Percentiles rank a stretch among this genome's conserved stretches.
phyloP scores from a whole-genome alignment of 192 early-diverging fungal species.

The Mortierella claussenii region DNA sequence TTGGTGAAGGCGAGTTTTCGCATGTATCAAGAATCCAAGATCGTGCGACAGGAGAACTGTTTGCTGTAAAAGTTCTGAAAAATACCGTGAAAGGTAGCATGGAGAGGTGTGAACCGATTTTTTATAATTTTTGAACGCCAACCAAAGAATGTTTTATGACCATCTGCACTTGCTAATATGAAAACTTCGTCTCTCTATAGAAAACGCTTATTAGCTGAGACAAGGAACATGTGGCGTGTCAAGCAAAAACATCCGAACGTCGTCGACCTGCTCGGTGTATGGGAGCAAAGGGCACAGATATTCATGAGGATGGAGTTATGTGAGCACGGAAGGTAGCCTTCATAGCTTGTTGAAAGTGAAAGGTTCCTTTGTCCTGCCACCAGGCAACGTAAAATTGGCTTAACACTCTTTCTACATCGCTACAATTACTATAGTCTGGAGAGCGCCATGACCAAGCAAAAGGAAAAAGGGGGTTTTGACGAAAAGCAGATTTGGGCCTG shows the following conservation, averaged over 20 bases:
- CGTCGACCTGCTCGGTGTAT: background rate
- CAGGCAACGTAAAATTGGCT: too few relatives aligned
- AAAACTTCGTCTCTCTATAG: background rate
- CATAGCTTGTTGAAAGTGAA: too few relatives aligned
- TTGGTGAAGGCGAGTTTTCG: background rate
- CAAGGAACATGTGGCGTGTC: conserved; percentile 5
- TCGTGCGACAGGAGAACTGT: background rate
- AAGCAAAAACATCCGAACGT: background rate
- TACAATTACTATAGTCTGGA: conserved; percentile 2
- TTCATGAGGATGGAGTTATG: background rate
- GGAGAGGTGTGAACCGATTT: background rate
- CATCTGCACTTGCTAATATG: too few relatives aligned
- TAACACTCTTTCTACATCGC: too few relatives aligned
- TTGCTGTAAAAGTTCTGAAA: conserved; percentile 3
- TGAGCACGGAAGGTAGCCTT: background rate
- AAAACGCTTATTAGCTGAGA: background rate
- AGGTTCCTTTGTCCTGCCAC: too few relatives aligned
- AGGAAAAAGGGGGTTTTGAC: background rate
- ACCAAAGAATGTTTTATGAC: too few relatives aligned
- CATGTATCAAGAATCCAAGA: background rate
- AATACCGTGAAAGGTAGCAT: background rate
- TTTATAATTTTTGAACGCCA: too few relatives aligned
- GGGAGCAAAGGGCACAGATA: background rate
- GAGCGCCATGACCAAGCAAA: background rate
- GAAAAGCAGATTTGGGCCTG: background rate